These are phyloP conservation scores for Chaetomium tenue DNA, from an alignment of 495 filamentous ascomycete genomes.

Conservation along the genomic window DNA sequence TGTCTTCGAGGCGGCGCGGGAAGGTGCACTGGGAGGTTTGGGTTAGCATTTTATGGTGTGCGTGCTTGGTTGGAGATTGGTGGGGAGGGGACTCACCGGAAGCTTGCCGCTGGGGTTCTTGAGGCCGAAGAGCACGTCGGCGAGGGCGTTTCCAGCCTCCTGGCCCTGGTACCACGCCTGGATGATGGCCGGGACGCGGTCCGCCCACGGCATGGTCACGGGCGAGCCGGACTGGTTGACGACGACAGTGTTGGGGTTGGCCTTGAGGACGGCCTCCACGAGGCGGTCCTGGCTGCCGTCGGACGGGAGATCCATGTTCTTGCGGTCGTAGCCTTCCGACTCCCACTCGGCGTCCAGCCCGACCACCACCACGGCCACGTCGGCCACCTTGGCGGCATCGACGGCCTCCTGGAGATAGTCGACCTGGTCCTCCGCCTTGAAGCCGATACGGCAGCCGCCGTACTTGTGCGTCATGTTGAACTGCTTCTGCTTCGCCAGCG, in stretches of 20 bases:
- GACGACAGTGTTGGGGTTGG: constrained; percentile 71
- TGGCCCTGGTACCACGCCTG: constrained; percentile 83
- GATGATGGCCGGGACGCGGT: constrained; percentile 63
- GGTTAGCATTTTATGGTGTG: too few species aligned
- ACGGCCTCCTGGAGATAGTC: constrained; percentile 73
- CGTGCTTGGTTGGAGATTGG: too few species aligned
- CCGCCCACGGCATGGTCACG: constrained; percentile 79
- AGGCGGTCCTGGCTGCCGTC: constrained; percentile 71
- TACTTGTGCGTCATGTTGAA: constrained; percentile 56
- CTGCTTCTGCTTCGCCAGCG: constrained; percentile 49
- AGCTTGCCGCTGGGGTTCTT: constrained; percentile 83
- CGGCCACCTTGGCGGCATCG: constrained; percentile 61
- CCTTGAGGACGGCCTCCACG: constrained; percentile 64
- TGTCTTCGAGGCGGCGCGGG: constrained; percentile 72
- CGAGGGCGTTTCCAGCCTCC: constrained; percentile 83
- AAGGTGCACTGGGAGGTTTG: constrained; percentile 50
- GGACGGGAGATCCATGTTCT: constrained; percentile 73
- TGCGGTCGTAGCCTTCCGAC: constrained; percentile 81
- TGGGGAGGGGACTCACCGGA: constrained; percentile 49
- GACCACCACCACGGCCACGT: constrained; percentile 76
- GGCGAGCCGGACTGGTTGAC: constrained; percentile 84
- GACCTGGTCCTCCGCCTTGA: constrained; percentile 64
- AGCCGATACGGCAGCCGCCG: constrained; percentile 78
- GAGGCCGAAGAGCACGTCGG: constrained; percentile 81
- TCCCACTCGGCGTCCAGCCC: constrained; percentile 87